These are phyloP conservation scores for Cystofilobasidium ferigula DNA, from an alignment of 768 basidiomycete species.

Conservation along the genomic window DNA sequence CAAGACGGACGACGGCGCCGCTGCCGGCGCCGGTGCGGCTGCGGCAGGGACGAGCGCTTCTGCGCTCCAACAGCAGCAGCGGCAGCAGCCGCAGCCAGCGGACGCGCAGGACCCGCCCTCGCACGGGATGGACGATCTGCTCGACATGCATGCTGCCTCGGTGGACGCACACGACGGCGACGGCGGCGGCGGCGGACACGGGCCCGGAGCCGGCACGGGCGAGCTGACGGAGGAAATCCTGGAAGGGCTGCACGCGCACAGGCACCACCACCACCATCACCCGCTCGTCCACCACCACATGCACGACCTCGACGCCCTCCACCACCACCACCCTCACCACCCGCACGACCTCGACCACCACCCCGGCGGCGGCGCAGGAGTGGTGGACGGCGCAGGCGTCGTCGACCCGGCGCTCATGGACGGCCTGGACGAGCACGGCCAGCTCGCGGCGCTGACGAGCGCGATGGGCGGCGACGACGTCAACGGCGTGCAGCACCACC, in stretches of 20 bases:
- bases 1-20: too few species aligned
- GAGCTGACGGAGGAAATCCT: too few species aligned
- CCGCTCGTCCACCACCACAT: neutral
- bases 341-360: neutral
- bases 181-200: too few species aligned
- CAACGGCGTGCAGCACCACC: neutral
- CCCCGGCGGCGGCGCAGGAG: neutral
- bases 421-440: neutral
- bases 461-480: neutral
- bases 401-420: conserved; percentile 5
- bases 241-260: neutral
- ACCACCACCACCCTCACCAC: too few species aligned
- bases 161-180: neutral
- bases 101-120: too few species aligned
- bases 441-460: neutral
- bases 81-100: too few species aligned
- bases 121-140: too few species aligned
- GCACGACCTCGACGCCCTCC: neutral
- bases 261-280: neutral
- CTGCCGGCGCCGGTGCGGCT: too few species aligned
- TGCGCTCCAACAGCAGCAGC: too few species aligned
- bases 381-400: neutral
- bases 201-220: too few species aligned
- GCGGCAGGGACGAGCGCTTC: too few species aligned
- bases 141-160: too few species aligned